Evolutionary conservation across 2,329 filamentous ascomycete species (phyloP), one percentile per base, ranked within the genome.

Genomic region (Penicillium sp.): DNA sequence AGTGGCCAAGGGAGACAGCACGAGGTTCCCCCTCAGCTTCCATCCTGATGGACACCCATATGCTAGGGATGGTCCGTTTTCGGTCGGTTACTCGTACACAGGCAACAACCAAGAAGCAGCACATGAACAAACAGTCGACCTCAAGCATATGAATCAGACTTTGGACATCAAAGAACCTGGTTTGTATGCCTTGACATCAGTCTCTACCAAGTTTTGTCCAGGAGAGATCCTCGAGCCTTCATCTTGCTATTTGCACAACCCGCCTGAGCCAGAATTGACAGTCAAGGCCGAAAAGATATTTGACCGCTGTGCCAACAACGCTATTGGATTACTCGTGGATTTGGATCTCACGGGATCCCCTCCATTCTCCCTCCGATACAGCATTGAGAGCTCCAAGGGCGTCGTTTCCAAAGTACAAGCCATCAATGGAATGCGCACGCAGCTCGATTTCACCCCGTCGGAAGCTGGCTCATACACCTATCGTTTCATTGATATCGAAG

Each of bases 251-350:
- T 80, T 99, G 54, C 82, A 95, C 64, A 99, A 97, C 64, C 94
- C 94, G 6, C 88, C 94, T 0, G 88, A 96, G 75, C 94, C 94
- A 10, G 86, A 88, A 55, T 74, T 99, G 57, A 81, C 85, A 5
- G 80, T 99, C 50, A 84, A 83, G 33, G 82, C 86, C 7, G 89
- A 96, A 66, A 88, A 92, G 61, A 92, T 99, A 43, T 89, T 91
- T 52, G 94, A 99, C 74, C 96, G 95, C 72, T 99, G 94, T 73
- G 93, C 93, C 37, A 92, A 93, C 48, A 96, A 92, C 69, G 91
- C 94, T 0, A 90, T 99, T 61, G 94, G 94, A 41, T 83, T 99
- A 54, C 85, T 89, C 12, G 90, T 99, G 42, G 89, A 94, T 69
- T 79, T 99, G 50, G 92, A 97, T 71, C 82, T 99, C 40, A 89